Base-by-base conservation (phyloP, 805 yeast species). In the Ogataea paradorogensis region DNA sequence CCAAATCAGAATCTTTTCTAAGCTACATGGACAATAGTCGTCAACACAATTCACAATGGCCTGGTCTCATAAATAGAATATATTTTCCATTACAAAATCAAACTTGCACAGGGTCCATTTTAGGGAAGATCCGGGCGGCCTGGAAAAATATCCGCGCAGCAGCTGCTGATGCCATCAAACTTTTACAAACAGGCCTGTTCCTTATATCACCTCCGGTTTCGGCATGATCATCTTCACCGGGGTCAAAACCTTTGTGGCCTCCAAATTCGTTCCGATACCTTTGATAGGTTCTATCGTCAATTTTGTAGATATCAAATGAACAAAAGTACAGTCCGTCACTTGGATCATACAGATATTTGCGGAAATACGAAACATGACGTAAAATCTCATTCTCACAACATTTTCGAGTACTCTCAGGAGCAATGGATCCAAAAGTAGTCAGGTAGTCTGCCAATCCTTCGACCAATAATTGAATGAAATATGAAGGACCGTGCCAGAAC, bases 81-180 rank as follows among this genome's bases (percentile, higher is more conserved):
- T n/a, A n/a, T n/a, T n/a, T n/a, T n/a, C n/a, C n/a, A n/a, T n/a
- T n/a, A n/a, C n/a, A n/a, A n/a, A n/a, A n/a, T 26, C 22, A 41
- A 25, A 43, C 43, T 8, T 28, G n/a, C 3, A 46, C 47, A 4
- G 56, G 55, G 30, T 48, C 52, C 53, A 62, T 51, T 27, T 61
- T 55, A 5, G 76, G 75, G 13, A 69, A 65, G 2, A 78, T 62
- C 46, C 86, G 66, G 3, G 83, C 84, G 25, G 77, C 80, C 59
- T 80, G 85, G 65, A 80, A 77, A 62, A 80, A 81, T 7, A 76
- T 71, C 52, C 86, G 70, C 3, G 87, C 86, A 9, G 87, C 87
- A 7, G 84, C 64, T 9, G 80, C 87, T 33, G 70, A 64, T 3
- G 81, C 82, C 69, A 82, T 80, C 53, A 82, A 62, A 4, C 70